These are phyloP conservation scores for Epichloe typhina DNA, from an alignment of 2,329 filamentous ascomycete genomes.

Conservation along the genomic window DNA sequence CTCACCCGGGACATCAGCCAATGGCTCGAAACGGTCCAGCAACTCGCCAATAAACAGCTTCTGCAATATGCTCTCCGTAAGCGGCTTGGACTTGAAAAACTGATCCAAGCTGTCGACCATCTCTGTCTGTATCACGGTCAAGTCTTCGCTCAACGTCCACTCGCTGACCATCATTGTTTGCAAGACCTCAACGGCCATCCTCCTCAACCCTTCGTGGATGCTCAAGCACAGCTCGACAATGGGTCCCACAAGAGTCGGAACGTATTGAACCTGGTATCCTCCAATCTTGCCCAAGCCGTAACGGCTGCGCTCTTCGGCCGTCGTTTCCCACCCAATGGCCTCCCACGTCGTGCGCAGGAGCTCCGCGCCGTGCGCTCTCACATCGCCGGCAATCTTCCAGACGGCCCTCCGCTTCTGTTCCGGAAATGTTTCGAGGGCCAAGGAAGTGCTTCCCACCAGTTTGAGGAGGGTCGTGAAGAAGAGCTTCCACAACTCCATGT, in stretches of 20 bases:
- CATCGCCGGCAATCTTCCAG: conserved; percentile 97
- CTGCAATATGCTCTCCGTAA: conserved; percentile 80
- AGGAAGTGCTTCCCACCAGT: conserved; percentile 74
- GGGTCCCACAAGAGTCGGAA: conserved; percentile 78
- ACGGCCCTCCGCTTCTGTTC: conserved; percentile 93
- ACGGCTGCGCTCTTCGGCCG: conserved; percentile 58
- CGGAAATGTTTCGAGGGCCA: conserved; percentile 89
- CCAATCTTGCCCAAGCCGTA: conserved; percentile 79
- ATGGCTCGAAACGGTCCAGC: conserved; percentile 62
- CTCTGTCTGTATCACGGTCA: conserved; percentile 84
- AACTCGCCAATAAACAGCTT: conserved; percentile 87
- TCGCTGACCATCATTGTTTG: conserved; percentile 98
- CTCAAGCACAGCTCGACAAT: conserved; percentile 91
- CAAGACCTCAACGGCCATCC: conserved; percentile 82
- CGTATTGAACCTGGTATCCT: conserved; percentile 96
- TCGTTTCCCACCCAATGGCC: conserved; percentile 91
- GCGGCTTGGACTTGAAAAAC: conserved; percentile 76
- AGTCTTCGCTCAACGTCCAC: conserved; percentile 88
- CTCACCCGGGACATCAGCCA: conserved; percentile 55
- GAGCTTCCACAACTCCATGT: conserved; percentile 84
- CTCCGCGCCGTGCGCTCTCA: conserved; percentile 81
- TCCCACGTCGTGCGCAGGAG: conserved; percentile 81
- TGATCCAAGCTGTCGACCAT: conserved; percentile 89
- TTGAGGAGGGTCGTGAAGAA: conserved; percentile 86
- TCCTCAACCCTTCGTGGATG: conserved; percentile 80